phyloP scores from a whole-genome alignment of 306 rosid species.

The Sicyos baderoa region DNA sequence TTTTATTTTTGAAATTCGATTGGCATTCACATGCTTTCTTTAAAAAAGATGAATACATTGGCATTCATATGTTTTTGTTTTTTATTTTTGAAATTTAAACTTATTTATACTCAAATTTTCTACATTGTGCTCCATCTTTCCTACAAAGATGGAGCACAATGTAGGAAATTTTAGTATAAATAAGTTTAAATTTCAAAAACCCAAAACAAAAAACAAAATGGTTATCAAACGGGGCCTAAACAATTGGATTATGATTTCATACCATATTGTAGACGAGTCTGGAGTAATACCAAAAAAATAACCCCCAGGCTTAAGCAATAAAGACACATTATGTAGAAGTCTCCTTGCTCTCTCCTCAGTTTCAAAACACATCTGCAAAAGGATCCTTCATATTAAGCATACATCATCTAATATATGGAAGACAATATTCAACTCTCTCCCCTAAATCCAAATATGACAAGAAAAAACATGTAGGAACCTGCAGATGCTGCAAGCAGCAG shows the following conservation, averaged over 20 bases:
- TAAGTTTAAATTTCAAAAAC: no score
- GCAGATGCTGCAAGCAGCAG: conserved; percentile 95
- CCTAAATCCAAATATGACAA: not conserved
- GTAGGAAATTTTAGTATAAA: no score
- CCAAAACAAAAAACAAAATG: no score
- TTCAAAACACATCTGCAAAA: conserved; percentile 76
- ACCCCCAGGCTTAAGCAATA: conserved; percentile 91
- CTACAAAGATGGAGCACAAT: no score
- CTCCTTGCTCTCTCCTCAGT: conserved; percentile 82
- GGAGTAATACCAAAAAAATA: conserved; percentile 97
- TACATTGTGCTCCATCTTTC: no score
- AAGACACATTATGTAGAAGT: conserved; percentile 73
- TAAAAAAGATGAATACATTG: no score
- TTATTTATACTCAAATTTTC: no score
- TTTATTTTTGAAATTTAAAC: no score
- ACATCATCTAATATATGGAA: not conserved
- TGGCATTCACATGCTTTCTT: no score
- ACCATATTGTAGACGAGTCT: conserved; percentile 99
- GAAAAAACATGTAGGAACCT: conserved; percentile 42
- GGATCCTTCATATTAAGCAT: conserved; percentile 17
- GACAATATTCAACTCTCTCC: not conserved
- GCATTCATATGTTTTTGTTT: no score
- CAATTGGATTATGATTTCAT: conserved; percentile 30
- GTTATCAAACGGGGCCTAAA: no score
- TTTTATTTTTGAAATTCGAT: no score